Percentiles rank a stretch among this genome's conserved stretches.
Evolutionary conservation across 2,329 filamentous ascomycete genomes (phyloP).

Genomic region (Aspergillus sp.): DNA sequence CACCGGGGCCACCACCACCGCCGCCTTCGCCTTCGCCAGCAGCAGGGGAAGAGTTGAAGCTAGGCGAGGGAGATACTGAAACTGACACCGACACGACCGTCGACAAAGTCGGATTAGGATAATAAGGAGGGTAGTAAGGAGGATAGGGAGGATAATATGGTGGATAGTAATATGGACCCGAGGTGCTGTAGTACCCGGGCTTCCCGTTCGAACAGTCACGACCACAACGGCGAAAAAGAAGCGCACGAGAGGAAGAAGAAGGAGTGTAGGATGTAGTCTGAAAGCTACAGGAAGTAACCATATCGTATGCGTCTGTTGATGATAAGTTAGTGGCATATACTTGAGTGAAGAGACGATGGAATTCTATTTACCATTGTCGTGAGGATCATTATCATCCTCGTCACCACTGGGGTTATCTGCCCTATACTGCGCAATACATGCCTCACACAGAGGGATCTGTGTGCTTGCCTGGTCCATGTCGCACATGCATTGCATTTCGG

Average conservation of each 20-base stretch:
- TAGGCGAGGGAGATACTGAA: neutral
- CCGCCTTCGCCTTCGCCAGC: too few species aligned
- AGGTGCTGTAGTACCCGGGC: neutral
- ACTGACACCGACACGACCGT: neutral
- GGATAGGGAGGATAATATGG: neutral
- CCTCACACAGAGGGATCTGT: constrained; percentile 31
- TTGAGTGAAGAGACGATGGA: neutral
- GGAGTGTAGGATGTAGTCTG: constrained; percentile 28
- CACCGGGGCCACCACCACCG: too few species aligned
- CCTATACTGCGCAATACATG: constrained; percentile 31
- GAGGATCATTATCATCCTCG: constrained; percentile 18
- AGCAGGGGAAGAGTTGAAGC: neutral
- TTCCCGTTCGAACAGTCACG: neutral
- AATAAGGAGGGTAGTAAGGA: neutral
- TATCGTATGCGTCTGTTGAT: constrained; percentile 28
- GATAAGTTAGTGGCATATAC: constrained; percentile 5
- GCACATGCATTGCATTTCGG: constrained; percentile 30
- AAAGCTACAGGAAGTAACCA: constrained; percentile 29
- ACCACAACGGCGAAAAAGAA: too few species aligned
- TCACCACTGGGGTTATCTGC: constrained; percentile 15
- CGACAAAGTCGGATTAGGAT: neutral
- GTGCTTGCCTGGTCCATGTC: constrained; percentile 26
- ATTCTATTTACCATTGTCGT: constrained; percentile 28
- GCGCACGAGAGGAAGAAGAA: neutral
- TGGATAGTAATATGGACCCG: neutral